phyloP scores from a whole-genome alignment of 2,329 filamentous ascomycete species.

The Apiospora pterosperma region DNA sequence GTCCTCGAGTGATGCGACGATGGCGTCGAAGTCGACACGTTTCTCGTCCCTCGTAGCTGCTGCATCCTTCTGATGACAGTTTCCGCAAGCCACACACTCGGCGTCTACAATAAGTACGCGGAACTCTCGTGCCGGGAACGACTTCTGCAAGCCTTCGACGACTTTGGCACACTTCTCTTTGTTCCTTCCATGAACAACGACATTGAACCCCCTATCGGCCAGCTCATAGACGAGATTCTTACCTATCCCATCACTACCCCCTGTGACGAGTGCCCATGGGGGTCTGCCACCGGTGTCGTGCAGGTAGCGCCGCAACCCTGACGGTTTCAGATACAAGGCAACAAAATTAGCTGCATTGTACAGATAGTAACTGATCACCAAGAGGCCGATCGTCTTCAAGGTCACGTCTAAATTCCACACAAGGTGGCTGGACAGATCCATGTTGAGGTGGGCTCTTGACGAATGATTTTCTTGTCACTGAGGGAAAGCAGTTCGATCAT shows the following conservation, averaged over 20 bases:
- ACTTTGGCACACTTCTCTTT: conserved; percentile 37
- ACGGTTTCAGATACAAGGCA: neutral
- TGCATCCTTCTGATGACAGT: neutral
- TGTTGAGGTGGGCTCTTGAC: neutral
- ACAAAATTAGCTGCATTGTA: neutral
- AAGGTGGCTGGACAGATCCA: neutral
- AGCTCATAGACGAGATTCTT: conserved; percentile 44
- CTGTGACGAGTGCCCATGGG: conserved; percentile 46
- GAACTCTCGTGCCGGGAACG: conserved; percentile 33
- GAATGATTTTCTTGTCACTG: neutral
- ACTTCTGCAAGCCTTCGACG: conserved; percentile 28
- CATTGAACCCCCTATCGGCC: conserved; percentile 45
- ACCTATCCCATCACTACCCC: conserved; percentile 50
- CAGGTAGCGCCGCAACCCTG: neutral
- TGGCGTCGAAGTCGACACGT: neutral
- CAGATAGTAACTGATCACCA: neutral
- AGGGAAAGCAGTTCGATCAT: neutral
- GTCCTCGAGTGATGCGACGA: conserved; percentile 18
- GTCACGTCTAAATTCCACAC: neutral
- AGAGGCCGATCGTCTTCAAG: neutral
- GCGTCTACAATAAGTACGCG: conserved; percentile 40
- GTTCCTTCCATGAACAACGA: conserved; percentile 51
- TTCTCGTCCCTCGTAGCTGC: neutral
- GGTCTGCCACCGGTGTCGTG: neutral
- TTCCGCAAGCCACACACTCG: conserved; percentile 11